Conservation (phyloP, 495 filamentous ascomycete species). For the Filosporella fistucella region DNA sequence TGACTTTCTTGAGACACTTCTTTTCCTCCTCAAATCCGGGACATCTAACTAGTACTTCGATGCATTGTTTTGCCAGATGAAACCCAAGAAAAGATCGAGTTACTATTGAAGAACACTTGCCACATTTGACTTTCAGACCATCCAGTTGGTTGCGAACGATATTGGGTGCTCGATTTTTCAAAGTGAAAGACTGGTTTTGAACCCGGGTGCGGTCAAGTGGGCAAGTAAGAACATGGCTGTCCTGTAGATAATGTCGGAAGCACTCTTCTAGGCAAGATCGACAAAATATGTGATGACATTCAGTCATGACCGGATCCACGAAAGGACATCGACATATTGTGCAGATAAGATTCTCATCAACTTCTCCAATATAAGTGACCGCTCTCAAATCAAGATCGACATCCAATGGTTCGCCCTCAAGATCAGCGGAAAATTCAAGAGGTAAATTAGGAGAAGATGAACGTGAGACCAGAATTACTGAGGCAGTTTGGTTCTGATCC, state of each 20-base stretch:
- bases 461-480: too few species aligned
- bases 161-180: conserved; percentile 24
- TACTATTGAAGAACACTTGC: conserved; percentile 62
- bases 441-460: too few species aligned
- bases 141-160: conserved; percentile 63
- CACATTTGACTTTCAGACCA: conserved; percentile 70
- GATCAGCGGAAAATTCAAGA: too few species aligned
- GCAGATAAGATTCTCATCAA: conserved; percentile 78
- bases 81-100: conserved; percentile 64
- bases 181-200: conserved; percentile 4
- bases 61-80: conserved; percentile 74
- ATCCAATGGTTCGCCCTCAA: too few species aligned
- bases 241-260: too few species aligned
- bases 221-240: conserved; percentile 42
- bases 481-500: too few species aligned
- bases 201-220: conserved; percentile 46
- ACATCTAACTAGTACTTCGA: conserved; percentile 61
- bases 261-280: conserved; percentile 59
- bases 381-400: conserved; percentile 65
- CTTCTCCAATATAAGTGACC: conserved; percentile 63
- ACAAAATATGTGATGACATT: conserved; percentile 78
- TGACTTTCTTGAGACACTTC: conserved; percentile 34
- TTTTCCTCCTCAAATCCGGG: conserved; percentile 31
- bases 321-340: conserved; percentile 79
- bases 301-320: conserved; percentile 62